Evolutionary conservation across 2,329 filamentous ascomycete genomes (phyloP).

Genomic region (Fusarium burgessii): DNA sequence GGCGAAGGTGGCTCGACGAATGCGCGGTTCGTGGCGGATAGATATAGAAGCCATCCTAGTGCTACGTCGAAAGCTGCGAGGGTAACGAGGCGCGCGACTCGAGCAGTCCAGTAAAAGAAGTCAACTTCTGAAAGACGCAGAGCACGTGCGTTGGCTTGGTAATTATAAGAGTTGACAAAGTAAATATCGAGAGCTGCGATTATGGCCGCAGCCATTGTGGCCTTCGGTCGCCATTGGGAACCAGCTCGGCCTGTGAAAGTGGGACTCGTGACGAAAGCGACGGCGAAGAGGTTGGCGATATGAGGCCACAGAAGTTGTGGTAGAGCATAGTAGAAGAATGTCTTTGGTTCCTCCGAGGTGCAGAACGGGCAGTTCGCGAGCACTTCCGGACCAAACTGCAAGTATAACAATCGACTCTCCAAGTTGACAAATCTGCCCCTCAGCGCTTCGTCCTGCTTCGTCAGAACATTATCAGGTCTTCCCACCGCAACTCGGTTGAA

Average conservation of each 20-base stretch:
- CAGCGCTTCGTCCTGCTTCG: conserved; percentile 71
- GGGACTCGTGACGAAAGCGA: conserved; percentile 80
- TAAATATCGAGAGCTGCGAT: conserved; percentile 75
- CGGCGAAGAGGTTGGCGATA: conserved; percentile 77
- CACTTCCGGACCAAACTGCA: conserved; percentile 82
- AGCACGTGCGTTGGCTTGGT: conserved; percentile 72
- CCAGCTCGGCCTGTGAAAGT: conserved; percentile 73
- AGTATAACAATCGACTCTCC: conserved; percentile 82
- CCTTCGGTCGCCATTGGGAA: conserved; percentile 75
- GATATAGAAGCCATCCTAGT: conserved; percentile 76
- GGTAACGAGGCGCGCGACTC: conserved; percentile 70
- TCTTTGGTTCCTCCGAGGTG: conserved; percentile 72
- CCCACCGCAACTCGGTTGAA: conserved; percentile 78
- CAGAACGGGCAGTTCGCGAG: conserved; percentile 87
- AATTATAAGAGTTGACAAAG: conserved; percentile 72
- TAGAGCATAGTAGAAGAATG: conserved; percentile 84
- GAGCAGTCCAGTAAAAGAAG: conserved; percentile 77
- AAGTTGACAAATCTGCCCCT: conserved; percentile 75
- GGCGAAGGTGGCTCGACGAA: conserved; percentile 72
- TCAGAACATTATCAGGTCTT: conserved; percentile 63
- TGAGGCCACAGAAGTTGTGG: conserved; percentile 82
- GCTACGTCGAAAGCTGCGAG: conserved; percentile 74
- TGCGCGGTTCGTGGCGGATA: conserved; percentile 83
- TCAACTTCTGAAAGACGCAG: conserved; percentile 73
- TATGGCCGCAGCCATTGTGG: conserved; percentile 71